A percentile compares a stretch with the other conserved stretches of the same genome.
Conservation (phyloP, 495 filamentous ascomycete genomes). For the Endocarpon pusillum region DNA sequence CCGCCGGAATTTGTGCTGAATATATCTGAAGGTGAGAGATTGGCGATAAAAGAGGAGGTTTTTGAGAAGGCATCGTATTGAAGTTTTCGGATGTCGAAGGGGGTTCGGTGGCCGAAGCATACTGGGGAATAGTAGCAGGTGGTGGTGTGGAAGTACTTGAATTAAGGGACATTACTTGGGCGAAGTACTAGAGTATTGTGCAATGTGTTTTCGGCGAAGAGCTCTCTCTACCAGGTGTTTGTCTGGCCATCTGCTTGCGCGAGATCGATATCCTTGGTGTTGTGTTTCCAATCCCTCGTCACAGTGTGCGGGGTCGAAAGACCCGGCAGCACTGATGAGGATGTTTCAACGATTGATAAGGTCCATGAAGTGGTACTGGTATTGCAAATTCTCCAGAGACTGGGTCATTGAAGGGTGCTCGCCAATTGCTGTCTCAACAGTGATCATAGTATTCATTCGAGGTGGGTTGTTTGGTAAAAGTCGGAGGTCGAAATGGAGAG, state of each 20-base stretch:
- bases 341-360: conserved; percentile 8
- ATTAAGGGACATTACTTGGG: neutral
- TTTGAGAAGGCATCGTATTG: conserved; percentile 4
- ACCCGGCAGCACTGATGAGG: conserved; percentile 12
- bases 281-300: conserved; percentile 2
- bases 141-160: neutral
- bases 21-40: conserved; percentile 39
- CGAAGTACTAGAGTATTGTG: too few species aligned
- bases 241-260: conserved; percentile 2
- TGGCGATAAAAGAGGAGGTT: conserved; percentile 18
- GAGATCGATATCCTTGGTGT: neutral
- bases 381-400: too few species aligned
- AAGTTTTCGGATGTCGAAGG: conserved; percentile 9
- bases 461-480: too few species aligned
- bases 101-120: conserved; percentile 9
- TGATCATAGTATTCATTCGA: too few species aligned
- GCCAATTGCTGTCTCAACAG: too few species aligned
- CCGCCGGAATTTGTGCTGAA: conserved; percentile 31
- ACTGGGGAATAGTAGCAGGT: neutral
- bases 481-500: too few species aligned
- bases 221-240: too few species aligned
- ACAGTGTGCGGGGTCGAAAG: conserved; percentile 8
- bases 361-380: conserved; percentile 8
- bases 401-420: too few species aligned
- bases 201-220: too few species aligned